Base-by-base conservation (phyloP, 768 basidiomycete species). In the Xerocomellus amylosporus region DNA sequence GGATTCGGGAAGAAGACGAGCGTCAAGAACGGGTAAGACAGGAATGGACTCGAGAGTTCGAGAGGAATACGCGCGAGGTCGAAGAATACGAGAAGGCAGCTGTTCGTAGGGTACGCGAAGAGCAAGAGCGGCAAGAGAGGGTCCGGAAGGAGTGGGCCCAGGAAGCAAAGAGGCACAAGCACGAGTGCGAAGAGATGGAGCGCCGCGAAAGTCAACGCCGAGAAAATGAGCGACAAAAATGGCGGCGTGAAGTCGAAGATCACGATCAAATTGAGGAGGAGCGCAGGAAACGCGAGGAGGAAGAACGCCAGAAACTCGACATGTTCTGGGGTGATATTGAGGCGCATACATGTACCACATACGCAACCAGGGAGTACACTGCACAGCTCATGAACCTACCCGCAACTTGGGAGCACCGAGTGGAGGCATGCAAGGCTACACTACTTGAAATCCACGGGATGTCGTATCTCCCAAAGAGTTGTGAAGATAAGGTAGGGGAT, bases 331-430 rank as follows among this genome's bases (percentile, higher is more conserved):
- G 45, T 2, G 8, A 12, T 5, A 34, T 62, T 0, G 51, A 68
- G 28, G 47, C 58, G 4, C 61, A 58, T 41, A 46, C 15, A 12
- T 73, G 72, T 50, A 61, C 54, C 28, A 63, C 63, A 0, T 71
- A 66, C 15, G 66, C 51, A 0, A 64, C 65, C 15, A 60, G 64
- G 22, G 66, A 65, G 31, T 73, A 73, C 17, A 63, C 59, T 4
- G 73, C 71, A 3, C 53, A 49, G 0, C 58, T 74, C 5, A 57
- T 55, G 41, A 71, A 69, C 41, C 53, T 70, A 2, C 73, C 69
- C 6, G 5, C 48, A 4, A 53, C 51, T 9, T 63, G 64, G 52
- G 48, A 45, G 12, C 63, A 60, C 44, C 63, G 58, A 4, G 55
- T 71, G 24, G 63, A 67, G 28, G 69, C 63, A 0, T 70, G 68